These are phyloP conservation scores for Sugiyamaella paludigena DNA, from an alignment of 1,139 yeast species.

Conservation along the genomic window DNA sequence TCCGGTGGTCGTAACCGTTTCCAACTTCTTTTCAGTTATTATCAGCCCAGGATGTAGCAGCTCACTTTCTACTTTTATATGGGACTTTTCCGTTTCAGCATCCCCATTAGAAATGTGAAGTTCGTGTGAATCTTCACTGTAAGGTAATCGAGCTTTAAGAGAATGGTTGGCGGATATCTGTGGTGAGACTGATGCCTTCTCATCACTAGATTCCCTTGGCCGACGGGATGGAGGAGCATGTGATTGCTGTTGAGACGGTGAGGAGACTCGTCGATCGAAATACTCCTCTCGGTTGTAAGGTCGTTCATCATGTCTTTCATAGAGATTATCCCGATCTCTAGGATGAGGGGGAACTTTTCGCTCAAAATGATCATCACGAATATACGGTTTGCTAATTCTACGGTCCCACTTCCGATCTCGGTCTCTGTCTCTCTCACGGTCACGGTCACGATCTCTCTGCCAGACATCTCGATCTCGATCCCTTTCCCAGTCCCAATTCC, in stretches of 20 bases:
- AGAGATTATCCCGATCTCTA: conserved; percentile 5
- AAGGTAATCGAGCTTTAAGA: conserved; percentile 4
- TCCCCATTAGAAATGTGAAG: too few species aligned
- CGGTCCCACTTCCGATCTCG: conserved; percentile 19
- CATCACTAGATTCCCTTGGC: conserved; percentile 15
- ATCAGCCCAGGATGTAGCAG: too few species aligned
- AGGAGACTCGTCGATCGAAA: conserved; percentile 6
- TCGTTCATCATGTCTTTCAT: conserved; percentile 12
- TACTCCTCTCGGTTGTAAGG: conserved; percentile 15
- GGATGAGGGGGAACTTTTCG: conserved; percentile 6
- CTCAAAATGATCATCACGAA: conserved; percentile 9
- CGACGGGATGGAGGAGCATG: conserved; percentile 7
- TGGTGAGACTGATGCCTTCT: conserved; percentile 1
- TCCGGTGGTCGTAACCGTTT: too few species aligned
- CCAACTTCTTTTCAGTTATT: too few species aligned
- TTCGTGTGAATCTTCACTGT: not conserved
- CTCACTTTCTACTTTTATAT: too few species aligned
- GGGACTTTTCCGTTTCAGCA: too few species aligned
- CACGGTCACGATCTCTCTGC: conserved; percentile 13
- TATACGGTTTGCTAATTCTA: conserved; percentile 1
- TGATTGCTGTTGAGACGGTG: not conserved
- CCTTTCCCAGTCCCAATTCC: conserved; percentile 12
- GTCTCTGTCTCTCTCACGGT: conserved; percentile 25
- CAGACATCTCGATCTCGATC: conserved; percentile 13
- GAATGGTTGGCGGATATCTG: not conserved